Percentiles rank a stretch among this genome's conserved stretches.
Conservation (phyloP, 805 yeast genomes). For the Yarrowia sp. region DNA sequence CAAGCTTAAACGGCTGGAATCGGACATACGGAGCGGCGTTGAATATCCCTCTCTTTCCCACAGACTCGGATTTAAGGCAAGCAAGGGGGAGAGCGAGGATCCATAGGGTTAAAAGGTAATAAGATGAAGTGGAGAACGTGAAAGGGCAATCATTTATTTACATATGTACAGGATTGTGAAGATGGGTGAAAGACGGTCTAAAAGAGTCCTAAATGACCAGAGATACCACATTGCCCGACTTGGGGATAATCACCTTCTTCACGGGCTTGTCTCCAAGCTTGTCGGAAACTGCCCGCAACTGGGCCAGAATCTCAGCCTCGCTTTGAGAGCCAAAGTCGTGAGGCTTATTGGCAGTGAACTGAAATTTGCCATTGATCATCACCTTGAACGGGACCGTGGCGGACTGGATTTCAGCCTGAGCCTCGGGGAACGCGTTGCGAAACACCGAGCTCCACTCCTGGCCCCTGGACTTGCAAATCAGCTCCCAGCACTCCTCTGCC, state of each 20-base stretch:
- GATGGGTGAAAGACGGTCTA: too few relatives aligned
- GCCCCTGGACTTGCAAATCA: constrained; percentile 48
- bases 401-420: constrained; percentile 52
- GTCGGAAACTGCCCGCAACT: constrained; percentile 19
- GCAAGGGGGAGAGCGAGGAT: constrained; percentile 16
- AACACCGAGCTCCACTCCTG: constrained; percentile 59
- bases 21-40: constrained; percentile 33
- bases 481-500: constrained; percentile 83
- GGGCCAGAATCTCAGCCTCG: constrained; percentile 26
- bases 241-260: constrained; percentile 25
- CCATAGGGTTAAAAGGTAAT: background rate
- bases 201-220: constrained; percentile 10
- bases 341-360: constrained; percentile 50
- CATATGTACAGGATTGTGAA: background rate
- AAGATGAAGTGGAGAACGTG: background rate
- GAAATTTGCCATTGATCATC: constrained; percentile 76
- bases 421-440: constrained; percentile 69
- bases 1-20: constrained; percentile 29
- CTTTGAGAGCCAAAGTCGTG: constrained; percentile 21
- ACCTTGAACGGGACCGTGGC: constrained; percentile 58
- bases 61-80: constrained; percentile 16
- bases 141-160: background rate
- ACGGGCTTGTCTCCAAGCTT: constrained; percentile 26
- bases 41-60: constrained; percentile 14
- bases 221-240: constrained; percentile 21